These are phyloP conservation scores for Stagonosporopsis vannaccii DNA, from an alignment of 2,329 filamentous ascomycete species.

Conservation along the genomic window DNA sequence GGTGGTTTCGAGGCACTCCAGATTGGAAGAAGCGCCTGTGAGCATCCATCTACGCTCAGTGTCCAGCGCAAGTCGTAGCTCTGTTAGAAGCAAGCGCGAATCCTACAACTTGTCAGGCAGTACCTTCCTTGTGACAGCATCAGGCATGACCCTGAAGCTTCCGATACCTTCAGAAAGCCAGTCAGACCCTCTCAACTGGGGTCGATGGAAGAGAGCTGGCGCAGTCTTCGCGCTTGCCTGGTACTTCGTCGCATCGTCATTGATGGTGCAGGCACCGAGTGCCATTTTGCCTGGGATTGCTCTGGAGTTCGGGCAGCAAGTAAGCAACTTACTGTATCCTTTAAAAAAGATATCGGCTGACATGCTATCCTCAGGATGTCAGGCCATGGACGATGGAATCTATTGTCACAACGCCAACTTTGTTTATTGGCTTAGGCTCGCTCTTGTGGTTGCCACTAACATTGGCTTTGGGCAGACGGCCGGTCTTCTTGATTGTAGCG, in stretches of 20 bases:
- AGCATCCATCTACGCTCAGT: background rate
- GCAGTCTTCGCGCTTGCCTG: conserved; percentile 26
- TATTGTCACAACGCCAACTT: conserved; percentile 36
- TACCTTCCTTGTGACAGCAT: conserved; percentile 30
- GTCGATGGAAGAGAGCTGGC: conserved; percentile 23
- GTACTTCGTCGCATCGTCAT: conserved; percentile 22
- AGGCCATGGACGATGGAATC: conserved; percentile 33
- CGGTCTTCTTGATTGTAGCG: conserved; percentile 43
- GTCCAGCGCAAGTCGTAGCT: background rate
- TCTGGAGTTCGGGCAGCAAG: conserved; percentile 16
- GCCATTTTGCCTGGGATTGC: conserved; percentile 23
- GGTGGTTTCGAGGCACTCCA: background rate
- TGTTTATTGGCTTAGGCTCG: conserved; percentile 47
- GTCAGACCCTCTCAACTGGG: conserved; percentile 33
- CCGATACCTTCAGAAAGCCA: conserved; percentile 33
- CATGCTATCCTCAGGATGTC: conserved; percentile 17
- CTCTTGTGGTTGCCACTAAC: conserved; percentile 50
- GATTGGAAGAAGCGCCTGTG: background rate
- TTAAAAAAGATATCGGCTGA: background rate
- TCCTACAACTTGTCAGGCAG: conserved; percentile 33
- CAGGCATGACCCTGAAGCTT: conserved; percentile 29
- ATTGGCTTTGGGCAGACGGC: conserved; percentile 48
- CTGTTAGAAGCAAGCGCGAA: conserved; percentile 24
- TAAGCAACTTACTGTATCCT: background rate
- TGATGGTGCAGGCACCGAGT: conserved; percentile 24